These are phyloP conservation scores for Gossypium lobatum DNA, from an alignment of 441 rosid genomes.

Conservation along the genomic window DNA sequence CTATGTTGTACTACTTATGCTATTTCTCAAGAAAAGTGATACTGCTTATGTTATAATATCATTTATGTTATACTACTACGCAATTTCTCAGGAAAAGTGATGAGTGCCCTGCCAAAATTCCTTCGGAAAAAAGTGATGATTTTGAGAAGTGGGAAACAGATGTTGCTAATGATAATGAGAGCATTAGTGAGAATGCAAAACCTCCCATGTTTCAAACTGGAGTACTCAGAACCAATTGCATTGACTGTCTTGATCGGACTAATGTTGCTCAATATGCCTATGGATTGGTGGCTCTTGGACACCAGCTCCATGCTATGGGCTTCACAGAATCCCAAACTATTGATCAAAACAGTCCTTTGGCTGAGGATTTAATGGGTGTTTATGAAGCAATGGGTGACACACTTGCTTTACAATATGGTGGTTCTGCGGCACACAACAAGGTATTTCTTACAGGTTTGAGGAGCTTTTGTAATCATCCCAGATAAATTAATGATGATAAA, in stretches of 20 bases:
- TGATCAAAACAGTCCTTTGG: conserved; percentile 50
- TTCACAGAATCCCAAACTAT: conserved; percentile 38
- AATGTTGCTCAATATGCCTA: conserved; percentile 79
- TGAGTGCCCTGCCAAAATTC: conserved; percentile 24
- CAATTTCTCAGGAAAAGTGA: conserved; percentile 33
- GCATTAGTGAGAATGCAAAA: conserved; percentile 29
- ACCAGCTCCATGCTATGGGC: conserved; percentile 54
- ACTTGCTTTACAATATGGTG: conserved; percentile 77
- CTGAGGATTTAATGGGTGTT: conserved; percentile 58
- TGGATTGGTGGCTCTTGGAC: conserved; percentile 64
- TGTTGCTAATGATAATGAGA: conserved; percentile 8
- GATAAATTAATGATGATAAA: neutral
- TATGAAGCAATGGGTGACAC: conserved; percentile 80
- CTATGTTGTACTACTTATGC: neutral
- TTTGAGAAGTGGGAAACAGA: conserved; percentile 23
- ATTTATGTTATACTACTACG: neutral
- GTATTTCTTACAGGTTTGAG: conserved; percentile 19
- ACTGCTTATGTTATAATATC: neutral
- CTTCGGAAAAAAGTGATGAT: conserved; percentile 25
- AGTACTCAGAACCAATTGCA: conserved; percentile 66
- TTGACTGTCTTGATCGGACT: conserved; percentile 74
- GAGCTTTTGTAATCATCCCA: neutral
- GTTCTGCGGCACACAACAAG: conserved; percentile 85
- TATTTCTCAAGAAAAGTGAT: conserved; percentile 34
- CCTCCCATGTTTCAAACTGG: conserved; percentile 51